Evolutionary conservation across 225 moss, liverwort and hornwort genomes (phyloP).

Genomic region (Straminergon stramineum): DNA sequence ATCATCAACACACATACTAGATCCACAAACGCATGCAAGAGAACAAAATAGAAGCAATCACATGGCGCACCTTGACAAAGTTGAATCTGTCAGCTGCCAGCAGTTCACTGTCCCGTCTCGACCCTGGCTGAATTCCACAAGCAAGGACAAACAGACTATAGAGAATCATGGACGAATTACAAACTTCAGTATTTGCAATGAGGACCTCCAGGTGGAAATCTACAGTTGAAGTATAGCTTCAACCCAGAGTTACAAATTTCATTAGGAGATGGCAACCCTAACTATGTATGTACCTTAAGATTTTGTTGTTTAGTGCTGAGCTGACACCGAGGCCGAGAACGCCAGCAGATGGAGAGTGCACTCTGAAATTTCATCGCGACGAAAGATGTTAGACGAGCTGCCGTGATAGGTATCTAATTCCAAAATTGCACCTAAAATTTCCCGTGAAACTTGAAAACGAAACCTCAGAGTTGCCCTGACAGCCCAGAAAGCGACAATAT

Average conservation of each 20-base stretch:
- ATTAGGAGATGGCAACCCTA: neutral
- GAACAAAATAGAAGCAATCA: neutral
- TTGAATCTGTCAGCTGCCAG: slow-evolving; percentile 82
- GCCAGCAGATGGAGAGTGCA: slow-evolving; percentile 77
- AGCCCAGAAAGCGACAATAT: neutral
- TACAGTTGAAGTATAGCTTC: neutral
- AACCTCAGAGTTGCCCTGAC: neutral
- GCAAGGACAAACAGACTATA: neutral
- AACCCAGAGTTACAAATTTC: neutral
- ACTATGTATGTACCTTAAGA: slow-evolving; percentile 52
- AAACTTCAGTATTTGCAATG: neutral
- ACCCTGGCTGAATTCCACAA: slow-evolving; percentile 67
- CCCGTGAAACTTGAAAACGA: neutral
- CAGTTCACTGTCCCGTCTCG: slow-evolving; percentile 96
- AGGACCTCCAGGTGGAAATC: neutral
- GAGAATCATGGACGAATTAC: neutral
- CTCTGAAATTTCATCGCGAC: slow-evolving; percentile 38
- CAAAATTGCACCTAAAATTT: neutral
- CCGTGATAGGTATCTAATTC: neutral
- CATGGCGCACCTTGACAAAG: slow-evolving; percentile 69
- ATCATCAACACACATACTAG: neutral
- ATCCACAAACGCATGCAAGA: neutral
- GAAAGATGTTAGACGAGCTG: neutral
- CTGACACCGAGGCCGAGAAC: slow-evolving; percentile 75
- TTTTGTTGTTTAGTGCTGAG: slow-evolving; percentile 42